phyloP scores from a whole-genome alignment of 2,329 filamentous ascomycete species.

The Paecilomyces niveus region DNA sequence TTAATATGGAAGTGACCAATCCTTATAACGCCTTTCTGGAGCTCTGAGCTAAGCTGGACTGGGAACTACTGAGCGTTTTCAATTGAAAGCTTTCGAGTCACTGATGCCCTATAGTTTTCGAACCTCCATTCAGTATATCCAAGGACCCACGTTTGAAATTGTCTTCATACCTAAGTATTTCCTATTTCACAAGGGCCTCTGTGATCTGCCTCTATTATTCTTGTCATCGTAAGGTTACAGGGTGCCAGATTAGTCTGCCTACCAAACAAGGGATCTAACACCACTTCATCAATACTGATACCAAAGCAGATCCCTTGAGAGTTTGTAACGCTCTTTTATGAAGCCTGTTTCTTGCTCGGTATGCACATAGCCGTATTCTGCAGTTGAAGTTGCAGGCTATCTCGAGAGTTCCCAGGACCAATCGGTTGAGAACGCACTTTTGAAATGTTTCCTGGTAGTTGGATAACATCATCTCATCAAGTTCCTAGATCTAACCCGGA shows the following conservation, averaged over 20 bases:
- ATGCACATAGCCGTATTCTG: not conserved
- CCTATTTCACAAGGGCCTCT: not conserved
- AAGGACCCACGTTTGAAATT: too few relatives aligned
- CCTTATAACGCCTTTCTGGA: too few relatives aligned
- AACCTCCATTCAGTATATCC: too few relatives aligned
- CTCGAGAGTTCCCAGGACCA: not conserved
- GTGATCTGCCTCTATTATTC: not conserved
- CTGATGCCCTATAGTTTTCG: too few relatives aligned
- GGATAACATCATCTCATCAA: not conserved
- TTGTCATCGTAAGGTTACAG: not conserved
- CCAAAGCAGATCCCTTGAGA: not conserved
- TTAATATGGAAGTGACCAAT: too few relatives aligned
- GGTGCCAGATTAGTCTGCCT: not conserved
- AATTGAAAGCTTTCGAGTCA: too few relatives aligned
- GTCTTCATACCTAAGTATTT: not conserved
- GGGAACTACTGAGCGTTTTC: too few relatives aligned
- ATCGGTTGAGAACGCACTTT: not conserved
- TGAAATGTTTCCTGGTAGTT: not conserved
- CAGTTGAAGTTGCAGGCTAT: not conserved
- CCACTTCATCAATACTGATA: not conserved
- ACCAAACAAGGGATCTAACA: not conserved
- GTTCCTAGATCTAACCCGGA: not conserved
- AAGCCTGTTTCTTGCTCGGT: not conserved
- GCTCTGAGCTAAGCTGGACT: too few relatives aligned
- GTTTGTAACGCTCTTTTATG: not conserved